phyloP scores from a whole-genome alignment of 306 rosid species.

The Cucumis cinereus region DNA sequence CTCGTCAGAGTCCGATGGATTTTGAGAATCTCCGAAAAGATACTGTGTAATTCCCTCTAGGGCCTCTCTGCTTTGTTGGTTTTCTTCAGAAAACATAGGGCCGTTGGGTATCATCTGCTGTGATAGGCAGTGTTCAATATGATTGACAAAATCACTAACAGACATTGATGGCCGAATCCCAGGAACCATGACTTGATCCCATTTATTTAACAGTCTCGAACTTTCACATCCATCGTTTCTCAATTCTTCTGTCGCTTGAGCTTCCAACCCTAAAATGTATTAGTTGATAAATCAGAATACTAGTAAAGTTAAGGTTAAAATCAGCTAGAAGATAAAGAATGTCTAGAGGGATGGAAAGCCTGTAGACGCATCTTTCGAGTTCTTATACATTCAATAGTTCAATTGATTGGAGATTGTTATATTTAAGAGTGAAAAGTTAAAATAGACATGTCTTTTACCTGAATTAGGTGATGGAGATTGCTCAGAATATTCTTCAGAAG shows the following conservation, averaged over 20 bases:
- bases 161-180: slow-evolving; percentile 68
- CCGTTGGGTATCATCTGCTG: slow-evolving; percentile 50
- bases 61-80: slow-evolving; percentile 33
- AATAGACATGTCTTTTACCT: slow-evolving; percentile 29
- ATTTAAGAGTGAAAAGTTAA: not conserved
- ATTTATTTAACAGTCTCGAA: slow-evolving; percentile 27
- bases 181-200: slow-evolving; percentile 52
- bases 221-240: slow-evolving; percentile 37
- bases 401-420: not conserved
- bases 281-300: not conserved
- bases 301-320: not conserved
- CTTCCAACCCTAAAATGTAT: slow-evolving; percentile 30
- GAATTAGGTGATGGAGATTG: slow-evolving; percentile 82
- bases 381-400: not conserved
- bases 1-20: slow-evolving; percentile 40
- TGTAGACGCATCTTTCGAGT: not conserved
- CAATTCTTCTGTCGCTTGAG: slow-evolving; percentile 36
- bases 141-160: slow-evolving; percentile 53
- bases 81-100: slow-evolving; percentile 28
- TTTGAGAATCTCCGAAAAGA: slow-evolving; percentile 59
- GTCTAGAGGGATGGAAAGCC: not conserved
- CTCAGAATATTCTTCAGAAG: slow-evolving; percentile 31
- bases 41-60: slow-evolving; percentile 57
- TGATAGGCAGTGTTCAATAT: slow-evolving; percentile 54
- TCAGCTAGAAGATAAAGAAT: not conserved